Evolutionary conservation across 768 basidiomycete species (phyloP), one percentile per base, ranked within the genome.

Genomic region (Suillus americanus): DNA sequence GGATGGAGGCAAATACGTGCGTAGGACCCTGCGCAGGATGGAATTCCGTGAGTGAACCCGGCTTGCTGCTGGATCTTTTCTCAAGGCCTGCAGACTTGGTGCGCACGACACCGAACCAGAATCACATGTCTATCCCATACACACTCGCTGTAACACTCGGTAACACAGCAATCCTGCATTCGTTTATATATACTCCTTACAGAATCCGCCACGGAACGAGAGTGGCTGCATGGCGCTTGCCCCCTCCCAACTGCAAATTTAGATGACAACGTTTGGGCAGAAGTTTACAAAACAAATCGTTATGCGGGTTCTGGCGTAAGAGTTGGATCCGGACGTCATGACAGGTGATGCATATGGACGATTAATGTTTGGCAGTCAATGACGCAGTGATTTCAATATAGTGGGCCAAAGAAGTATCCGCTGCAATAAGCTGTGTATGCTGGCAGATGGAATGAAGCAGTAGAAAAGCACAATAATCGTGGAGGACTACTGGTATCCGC

Each of bases 401-500:
- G 3, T 37, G 1, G 10, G 3, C 5, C 35, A 33, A 25, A 5
- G 54, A 55, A 55, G 12, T 18, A 55, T 55, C 14, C n/a, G 7
- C 12, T 37, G 5, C n/a, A 25, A 25, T 85, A 88, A 35, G 89
- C 89, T 67, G 82, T 23, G 35, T 35, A 10, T 35, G 35, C 35
- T 35, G 35, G 35, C 10, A 80, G 89, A 65, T 75, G 96, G 35
- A 91, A 92, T 16, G 89, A 92, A 18, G 95, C 95, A 0, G 80
- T 95, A 80, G 89, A 67, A 87, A 86, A 69, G 90, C 90, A 0
- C 89, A 94, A 66, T 92, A 95, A 68, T 90, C 94, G 0, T 98
- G 95, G 96, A 83, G 94, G 28, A 93, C 30, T 99, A n/a, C n/a
- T n/a, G n/a, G n/a, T n/a, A n/a, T n/a, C 46, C 88, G 91, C 10